Base-by-base conservation (phyloP, 2,329 filamentous ascomycete species). In the Aureobasidium sp. region DNA sequence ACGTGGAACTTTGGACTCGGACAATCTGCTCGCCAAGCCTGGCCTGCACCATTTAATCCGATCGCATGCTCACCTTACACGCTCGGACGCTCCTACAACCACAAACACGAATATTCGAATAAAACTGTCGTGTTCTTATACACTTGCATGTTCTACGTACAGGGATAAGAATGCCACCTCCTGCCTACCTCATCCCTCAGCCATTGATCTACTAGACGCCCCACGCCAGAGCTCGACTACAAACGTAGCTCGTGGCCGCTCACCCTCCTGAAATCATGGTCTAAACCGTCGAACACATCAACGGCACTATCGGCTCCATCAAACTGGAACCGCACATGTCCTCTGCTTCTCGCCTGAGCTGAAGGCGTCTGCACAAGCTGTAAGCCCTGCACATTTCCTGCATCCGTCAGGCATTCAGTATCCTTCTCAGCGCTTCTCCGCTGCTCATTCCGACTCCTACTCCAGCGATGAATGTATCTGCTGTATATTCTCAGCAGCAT, bases 1-100 rank as follows among this genome's bases (percentile, higher is more conserved):
- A 57, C 53, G 53, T 57, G 53, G 53, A 57, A 39, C 53, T 57
- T 54, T 34, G 21, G 36, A 54, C 27, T 13, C 50, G 27, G 32
- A 8, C 50, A 54, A 54, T 32, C 25, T 54, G 42, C 13, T 5
- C 13, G 50, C 50, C 50, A 54, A 54, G 50, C 11, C 50, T 21
- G 21, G 21, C 21, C 30, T 25, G 25, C 25, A 29, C 30, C 21
- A 39, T 53, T 25, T 37, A 9, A 52, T 37, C 32, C 27, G 48
- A 37, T 52, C 21, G 21, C 21, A 21, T 21, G 21, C 21, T 21
- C 25, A 29, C 42, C 11, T 15, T 4, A 1, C 25, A 44, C 41
- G n/a, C n/a, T n/a, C n/a, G n/a, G n/a, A n/a, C n/a, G n/a, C n/a
- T n/a, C n/a, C n/a, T n/a, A n/a, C n/a, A 27, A 21, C 21, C 21